phyloP scores from a whole-genome alignment of 148 eudicot species.

The Chenopodium quinoa region DNA sequence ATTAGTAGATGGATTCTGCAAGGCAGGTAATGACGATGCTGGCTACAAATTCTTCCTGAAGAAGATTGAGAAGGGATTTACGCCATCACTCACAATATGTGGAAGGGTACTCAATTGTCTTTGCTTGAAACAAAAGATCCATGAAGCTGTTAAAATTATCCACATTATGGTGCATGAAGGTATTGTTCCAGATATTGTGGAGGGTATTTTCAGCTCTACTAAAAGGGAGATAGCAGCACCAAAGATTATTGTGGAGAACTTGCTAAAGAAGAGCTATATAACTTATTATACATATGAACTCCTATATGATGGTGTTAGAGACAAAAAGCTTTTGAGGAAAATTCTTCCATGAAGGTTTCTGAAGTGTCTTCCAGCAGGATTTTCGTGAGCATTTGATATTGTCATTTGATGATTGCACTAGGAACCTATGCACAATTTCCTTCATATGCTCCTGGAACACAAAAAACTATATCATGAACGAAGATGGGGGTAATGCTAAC shows the following conservation, averaged over 20 bases:
- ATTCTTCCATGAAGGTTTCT: slow-evolving; percentile 16
- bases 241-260: slow-evolving; percentile 83
- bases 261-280: slow-evolving; percentile 81
- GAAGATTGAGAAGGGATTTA: slow-evolving; percentile 51
- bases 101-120: slow-evolving; percentile 90
- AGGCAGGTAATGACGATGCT: slow-evolving; percentile 55
- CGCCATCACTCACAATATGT: slow-evolving; percentile 64
- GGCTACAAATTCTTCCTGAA: slow-evolving; percentile 64
- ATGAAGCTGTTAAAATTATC: slow-evolving; percentile 68
- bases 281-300: slow-evolving; percentile 84
- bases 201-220: slow-evolving; percentile 64
- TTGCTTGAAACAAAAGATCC: slow-evolving; percentile 64
- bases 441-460: not conserved
- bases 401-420: not conserved
- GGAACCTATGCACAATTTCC: not conserved
- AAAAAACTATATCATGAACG: not conserved
- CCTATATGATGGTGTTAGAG: slow-evolving; percentile 78
- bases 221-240: slow-evolving; percentile 93
- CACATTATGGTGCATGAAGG: slow-evolving; percentile 75
- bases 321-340: slow-evolving; percentile 61
- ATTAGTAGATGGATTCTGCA: slow-evolving; percentile 88
- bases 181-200: slow-evolving; percentile 76
- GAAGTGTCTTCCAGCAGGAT: slow-evolving; percentile 8
- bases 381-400: slow-evolving; percentile 6
- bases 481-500: not conserved